Conservation (phyloP, 2,329 filamentous ascomycete genomes). For the Albophoma yamanashiensis region DNA sequence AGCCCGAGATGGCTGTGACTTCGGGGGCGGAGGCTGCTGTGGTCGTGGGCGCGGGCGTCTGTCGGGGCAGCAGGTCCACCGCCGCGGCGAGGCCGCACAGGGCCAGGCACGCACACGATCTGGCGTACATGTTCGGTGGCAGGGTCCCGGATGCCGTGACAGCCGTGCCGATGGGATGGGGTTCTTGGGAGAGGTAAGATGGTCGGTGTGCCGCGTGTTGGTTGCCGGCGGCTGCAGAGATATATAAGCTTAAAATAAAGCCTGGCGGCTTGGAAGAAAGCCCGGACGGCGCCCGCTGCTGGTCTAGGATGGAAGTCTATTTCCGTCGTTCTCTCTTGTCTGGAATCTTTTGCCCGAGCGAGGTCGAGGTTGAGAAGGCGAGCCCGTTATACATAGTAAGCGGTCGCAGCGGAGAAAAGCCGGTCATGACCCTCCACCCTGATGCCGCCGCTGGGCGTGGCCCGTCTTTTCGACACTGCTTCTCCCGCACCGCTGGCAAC, state of each 20-base stretch:
- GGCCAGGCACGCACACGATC: slow-evolving; percentile 3
- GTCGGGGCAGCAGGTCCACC: slow-evolving; percentile 16
- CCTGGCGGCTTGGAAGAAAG: background rate
- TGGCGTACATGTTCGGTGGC: background rate
- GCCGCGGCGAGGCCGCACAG: slow-evolving; percentile 9
- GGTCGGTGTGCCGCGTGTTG: background rate
- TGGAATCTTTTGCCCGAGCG: too few species aligned
- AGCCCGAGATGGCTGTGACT: slow-evolving; percentile 27
- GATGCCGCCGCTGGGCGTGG: background rate
- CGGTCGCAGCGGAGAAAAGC: background rate
- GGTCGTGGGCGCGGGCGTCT: slow-evolving; percentile 18
- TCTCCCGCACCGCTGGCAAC: background rate
- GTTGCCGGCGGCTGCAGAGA: background rate
- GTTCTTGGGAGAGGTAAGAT: background rate
- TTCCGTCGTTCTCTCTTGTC: background rate
- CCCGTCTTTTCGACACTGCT: background rate
- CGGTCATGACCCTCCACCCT: background rate
- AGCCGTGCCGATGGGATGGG: background rate
- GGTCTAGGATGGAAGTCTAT: background rate
- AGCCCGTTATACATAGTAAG: background rate
- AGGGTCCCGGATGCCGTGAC: background rate
- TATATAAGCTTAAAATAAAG: background rate
- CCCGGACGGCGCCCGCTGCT: background rate
- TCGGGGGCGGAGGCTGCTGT: slow-evolving; percentile 9
- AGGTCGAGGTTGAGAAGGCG: background rate